phyloP scores from a whole-genome alignment of 164 flowering plant species.

The Magnolia changhungtana region DNA sequence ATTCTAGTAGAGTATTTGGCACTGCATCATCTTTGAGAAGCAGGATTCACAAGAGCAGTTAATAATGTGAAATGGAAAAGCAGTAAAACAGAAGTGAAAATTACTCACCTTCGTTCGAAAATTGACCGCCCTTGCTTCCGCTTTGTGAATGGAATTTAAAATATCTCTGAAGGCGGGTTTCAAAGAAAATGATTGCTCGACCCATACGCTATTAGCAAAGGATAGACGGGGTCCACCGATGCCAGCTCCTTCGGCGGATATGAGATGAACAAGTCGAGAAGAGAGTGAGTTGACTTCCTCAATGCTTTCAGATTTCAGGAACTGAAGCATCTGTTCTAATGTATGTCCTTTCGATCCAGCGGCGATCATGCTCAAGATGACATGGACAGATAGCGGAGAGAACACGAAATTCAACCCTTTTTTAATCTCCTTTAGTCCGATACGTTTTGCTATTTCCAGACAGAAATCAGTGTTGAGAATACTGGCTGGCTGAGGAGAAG shows the following conservation, averaged over 20 bases:
- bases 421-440: slow-evolving; percentile 25
- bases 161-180: slow-evolving; percentile 47
- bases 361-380: slow-evolving; percentile 50
- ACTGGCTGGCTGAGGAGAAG: not conserved
- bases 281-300: slow-evolving; percentile 47
- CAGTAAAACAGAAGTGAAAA: not conserved
- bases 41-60: not conserved
- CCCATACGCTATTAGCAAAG: slow-evolving; percentile 61
- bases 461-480: slow-evolving; percentile 36
- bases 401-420: slow-evolving; percentile 46
- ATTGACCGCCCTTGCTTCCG: slow-evolving; percentile 45
- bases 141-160: slow-evolving; percentile 44
- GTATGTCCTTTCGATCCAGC: slow-evolving; percentile 55
- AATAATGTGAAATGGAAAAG: not conserved
- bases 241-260: slow-evolving; percentile 38
- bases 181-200: slow-evolving; percentile 42
- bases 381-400: slow-evolving; percentile 57
- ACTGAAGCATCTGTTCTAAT: slow-evolving; percentile 49
- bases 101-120: slow-evolving; percentile 48
- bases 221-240: slow-evolving; percentile 57
- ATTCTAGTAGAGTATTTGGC: not conserved
- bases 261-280: slow-evolving; percentile 40
- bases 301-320: slow-evolving; percentile 37
- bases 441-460: slow-evolving; percentile 33
- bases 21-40: not conserved